A percentile compares a stretch with the other conserved stretches of the same genome.
Conservation (phyloP, 1,139 yeast species). For the Pichia sp. region DNA sequence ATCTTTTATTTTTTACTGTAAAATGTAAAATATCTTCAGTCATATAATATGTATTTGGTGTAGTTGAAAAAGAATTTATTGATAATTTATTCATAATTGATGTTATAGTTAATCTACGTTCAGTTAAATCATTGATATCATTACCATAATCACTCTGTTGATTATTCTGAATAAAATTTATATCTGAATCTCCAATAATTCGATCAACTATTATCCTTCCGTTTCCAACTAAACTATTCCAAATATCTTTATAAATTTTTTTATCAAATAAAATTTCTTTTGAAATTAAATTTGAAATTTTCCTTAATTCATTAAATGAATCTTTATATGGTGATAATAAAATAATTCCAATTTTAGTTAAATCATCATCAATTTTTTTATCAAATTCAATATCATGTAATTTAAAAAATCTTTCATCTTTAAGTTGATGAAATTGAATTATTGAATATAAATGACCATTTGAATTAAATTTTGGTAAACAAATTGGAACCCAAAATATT, state of each 20-base stretch:
- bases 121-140: too few species aligned
- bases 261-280: slow-evolving; percentile 32
- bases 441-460: slow-evolving; percentile 83
- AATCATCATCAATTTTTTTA: slow-evolving; percentile 10
- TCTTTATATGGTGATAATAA: slow-evolving; percentile 79
- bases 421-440: slow-evolving; percentile 50
- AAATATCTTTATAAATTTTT: slow-evolving; percentile 26
- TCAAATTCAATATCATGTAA: slow-evolving; percentile 18
- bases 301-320: slow-evolving; percentile 69
- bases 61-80: slow-evolving; percentile 11
- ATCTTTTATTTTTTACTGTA: slow-evolving; percentile 61
- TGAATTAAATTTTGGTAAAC: slow-evolving; percentile 84
- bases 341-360: slow-evolving; percentile 49
- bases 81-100: slow-evolving; percentile 14
- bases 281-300: slow-evolving; percentile 49
- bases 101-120: slow-evolving; percentile 3
- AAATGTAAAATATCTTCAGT: slow-evolving; percentile 45
- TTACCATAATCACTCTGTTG: too few species aligned
- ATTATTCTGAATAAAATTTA: background rate
- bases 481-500: slow-evolving; percentile 90
- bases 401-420: slow-evolving; percentile 26
- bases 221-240: slow-evolving; percentile 25
- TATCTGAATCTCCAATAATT: background rate
- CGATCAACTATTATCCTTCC: slow-evolving; percentile 11
- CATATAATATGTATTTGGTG: background rate